phyloP scores from a whole-genome alignment of 768 basidiomycete genomes.

The Naematelia aurantialba region DNA sequence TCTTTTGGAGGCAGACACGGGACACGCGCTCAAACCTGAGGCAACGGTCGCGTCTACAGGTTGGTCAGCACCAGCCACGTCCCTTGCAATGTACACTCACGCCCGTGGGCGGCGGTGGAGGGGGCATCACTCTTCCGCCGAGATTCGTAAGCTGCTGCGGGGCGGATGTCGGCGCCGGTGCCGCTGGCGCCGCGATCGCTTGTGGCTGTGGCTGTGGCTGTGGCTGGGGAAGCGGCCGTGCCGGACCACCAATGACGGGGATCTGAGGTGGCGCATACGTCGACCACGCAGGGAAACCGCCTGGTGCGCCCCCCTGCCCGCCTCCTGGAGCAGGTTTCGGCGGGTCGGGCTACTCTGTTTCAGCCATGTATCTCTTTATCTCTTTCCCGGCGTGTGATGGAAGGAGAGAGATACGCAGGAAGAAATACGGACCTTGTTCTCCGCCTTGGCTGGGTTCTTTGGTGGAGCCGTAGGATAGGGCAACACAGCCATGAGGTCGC shows the following conservation, averaged over 20 bases:
- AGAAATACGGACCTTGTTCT: conserved; percentile 22
- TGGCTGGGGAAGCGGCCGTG: conserved; percentile 14
- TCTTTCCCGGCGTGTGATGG: too few species aligned
- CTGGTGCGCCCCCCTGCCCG: conserved; percentile 17
- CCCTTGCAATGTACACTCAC: background rate
- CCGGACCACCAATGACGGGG: conserved; percentile 25
- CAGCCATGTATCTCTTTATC: conserved; percentile 5
- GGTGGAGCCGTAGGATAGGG: conserved; percentile 39
- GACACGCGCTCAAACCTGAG: background rate
- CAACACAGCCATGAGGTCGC: conserved; percentile 44
- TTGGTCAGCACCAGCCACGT: background rate
- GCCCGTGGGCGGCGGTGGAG: conserved; percentile 1
- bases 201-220: conserved; percentile 13
- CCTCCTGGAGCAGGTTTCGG: background rate
- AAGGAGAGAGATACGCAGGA: background rate
- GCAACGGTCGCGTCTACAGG: background rate
- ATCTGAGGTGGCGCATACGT: conserved; percentile 22
- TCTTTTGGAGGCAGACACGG: too few species aligned
- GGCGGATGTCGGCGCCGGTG: conserved; percentile 6
- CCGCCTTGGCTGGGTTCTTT: conserved; percentile 28
- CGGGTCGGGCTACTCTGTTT: background rate
- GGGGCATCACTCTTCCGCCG: conserved; percentile 6
- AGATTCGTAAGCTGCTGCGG: conserved; percentile 6
- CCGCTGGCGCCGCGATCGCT: conserved; percentile 3
- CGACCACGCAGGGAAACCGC: conserved; percentile 36